These are phyloP conservation scores for Hygrophoropsis aurantiaca DNA, from an alignment of 768 basidiomycete species.

Conservation along the genomic window DNA sequence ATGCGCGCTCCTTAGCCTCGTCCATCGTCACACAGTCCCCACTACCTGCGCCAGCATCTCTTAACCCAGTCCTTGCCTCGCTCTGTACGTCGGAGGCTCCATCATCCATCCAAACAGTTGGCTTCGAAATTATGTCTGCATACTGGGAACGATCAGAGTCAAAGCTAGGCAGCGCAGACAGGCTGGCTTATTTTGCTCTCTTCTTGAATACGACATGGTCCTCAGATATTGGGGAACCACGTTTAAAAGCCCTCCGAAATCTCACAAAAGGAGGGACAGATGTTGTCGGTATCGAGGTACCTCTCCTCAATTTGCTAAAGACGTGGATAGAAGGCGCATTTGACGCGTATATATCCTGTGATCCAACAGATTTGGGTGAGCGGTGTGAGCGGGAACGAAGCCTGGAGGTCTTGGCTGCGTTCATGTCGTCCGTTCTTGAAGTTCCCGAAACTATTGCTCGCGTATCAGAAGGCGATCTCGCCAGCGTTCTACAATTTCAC, in stretches of 20 bases:
- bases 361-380: conserved; percentile 39
- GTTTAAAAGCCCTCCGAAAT: conserved; percentile 65
- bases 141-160: conserved; percentile 64
- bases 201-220: conserved; percentile 59
- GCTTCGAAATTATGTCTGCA: conserved; percentile 69
- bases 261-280: conserved; percentile 62
- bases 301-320: conserved; percentile 54
- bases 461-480: conserved; percentile 57
- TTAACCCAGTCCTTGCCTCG: conserved; percentile 60
- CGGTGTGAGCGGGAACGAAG: conserved; percentile 62
- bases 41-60: conserved; percentile 48
- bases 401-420: conserved; percentile 57
- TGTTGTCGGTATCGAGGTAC: conserved; percentile 62
- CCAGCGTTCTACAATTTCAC: conserved; percentile 60
- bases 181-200: conserved; percentile 62
- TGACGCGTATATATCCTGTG: conserved; percentile 41
- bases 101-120: conserved; percentile 58
- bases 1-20: conserved; percentile 61
- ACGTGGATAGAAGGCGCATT: conserved; percentile 70
- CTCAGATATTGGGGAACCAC: conserved; percentile 68
- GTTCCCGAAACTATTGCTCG: conserved; percentile 56
- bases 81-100: conserved; percentile 60
- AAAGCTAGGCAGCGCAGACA: conserved; percentile 52
- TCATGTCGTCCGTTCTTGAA: conserved; percentile 52
- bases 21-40: conserved; percentile 53